phyloP scores from a whole-genome alignment of 1,139 yeast species.

The Meyerozyma guilliermondii region DNA sequence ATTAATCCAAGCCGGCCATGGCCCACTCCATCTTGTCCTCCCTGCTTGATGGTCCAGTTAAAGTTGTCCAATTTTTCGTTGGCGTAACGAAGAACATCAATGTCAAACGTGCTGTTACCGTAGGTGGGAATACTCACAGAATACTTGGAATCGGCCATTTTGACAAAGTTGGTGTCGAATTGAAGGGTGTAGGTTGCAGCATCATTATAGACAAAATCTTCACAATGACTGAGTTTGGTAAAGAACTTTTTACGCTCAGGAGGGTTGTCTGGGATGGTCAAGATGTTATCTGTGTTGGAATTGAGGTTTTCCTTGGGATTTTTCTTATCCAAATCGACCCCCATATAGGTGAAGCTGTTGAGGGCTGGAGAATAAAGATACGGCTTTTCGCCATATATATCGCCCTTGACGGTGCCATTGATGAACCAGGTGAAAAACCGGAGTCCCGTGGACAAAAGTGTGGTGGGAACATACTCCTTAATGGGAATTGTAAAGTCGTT shows the following conservation, averaged over 20 bases:
- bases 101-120: conserved; percentile 34
- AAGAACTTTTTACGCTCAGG: conserved; percentile 31
- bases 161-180: conserved; percentile 38
- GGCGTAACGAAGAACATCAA: conserved; percentile 35
- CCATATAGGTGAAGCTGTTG: conserved; percentile 47
- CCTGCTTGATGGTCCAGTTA: conserved; percentile 39
- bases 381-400: conserved; percentile 55
- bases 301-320: conserved; percentile 19
- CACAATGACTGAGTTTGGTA: conserved; percentile 23
- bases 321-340: conserved; percentile 11
- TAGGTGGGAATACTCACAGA: conserved; percentile 39
- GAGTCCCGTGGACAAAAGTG: conserved; percentile 40
- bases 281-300: conserved; percentile 15
- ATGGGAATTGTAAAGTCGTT: conserved; percentile 65
- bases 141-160: conserved; percentile 38
- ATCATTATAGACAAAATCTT: conserved; percentile 26
- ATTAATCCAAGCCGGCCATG: conserved; percentile 33
- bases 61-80: conserved; percentile 39
- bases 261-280: conserved; percentile 26
- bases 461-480: conserved; percentile 52
- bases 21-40: conserved; percentile 36
- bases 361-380: conserved; percentile 59
- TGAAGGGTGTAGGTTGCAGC: conserved; percentile 23
- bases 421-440: conserved; percentile 55
- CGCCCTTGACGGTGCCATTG: conserved; percentile 63